Conservation (phyloP, 139 green algal genomes). For the Astrephomene gubernaculifera region DNA sequence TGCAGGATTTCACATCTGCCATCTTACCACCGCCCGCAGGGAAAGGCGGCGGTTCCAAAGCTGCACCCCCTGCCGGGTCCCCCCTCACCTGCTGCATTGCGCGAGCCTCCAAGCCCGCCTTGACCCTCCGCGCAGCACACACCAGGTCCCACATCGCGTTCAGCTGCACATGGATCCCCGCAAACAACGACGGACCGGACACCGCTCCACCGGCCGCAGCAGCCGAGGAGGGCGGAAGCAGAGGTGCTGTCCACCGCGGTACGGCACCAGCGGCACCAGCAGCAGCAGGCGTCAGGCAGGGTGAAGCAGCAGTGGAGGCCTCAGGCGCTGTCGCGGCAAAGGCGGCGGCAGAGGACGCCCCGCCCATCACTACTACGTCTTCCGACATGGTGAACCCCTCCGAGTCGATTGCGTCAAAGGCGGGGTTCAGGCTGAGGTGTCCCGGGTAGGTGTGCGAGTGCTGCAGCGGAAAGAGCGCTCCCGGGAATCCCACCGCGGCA, state of each 20-base stretch:
- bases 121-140: not conserved
- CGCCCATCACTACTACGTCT: not conserved
- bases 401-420: conserved; percentile 21
- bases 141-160: conserved; percentile 8
- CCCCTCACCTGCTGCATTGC: not conserved
- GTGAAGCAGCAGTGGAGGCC: not conserved
- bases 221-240: not conserved
- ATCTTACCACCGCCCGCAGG: not conserved
- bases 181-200: not conserved
- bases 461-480: too few species aligned
- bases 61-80: not conserved
- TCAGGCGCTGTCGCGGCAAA: not conserved
- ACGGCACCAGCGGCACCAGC: not conserved
- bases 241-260: not conserved
- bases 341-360: not conserved
- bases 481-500: too few species aligned
- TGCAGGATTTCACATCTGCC: not conserved
- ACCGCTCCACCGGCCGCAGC: not conserved
- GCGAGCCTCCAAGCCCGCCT: conserved; percentile 14
- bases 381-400: not conserved
- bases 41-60: not conserved
- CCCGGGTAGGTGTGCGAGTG: too few species aligned
- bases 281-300: not conserved
- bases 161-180: conserved; percentile 46
- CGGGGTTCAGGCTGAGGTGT: conserved; percentile 18